A percentile compares a stretch with the other conserved stretches of the same genome.
Conservation (phyloP, 2,329 filamentous ascomycete genomes). For the Trichoderma brevicompactum region DNA sequence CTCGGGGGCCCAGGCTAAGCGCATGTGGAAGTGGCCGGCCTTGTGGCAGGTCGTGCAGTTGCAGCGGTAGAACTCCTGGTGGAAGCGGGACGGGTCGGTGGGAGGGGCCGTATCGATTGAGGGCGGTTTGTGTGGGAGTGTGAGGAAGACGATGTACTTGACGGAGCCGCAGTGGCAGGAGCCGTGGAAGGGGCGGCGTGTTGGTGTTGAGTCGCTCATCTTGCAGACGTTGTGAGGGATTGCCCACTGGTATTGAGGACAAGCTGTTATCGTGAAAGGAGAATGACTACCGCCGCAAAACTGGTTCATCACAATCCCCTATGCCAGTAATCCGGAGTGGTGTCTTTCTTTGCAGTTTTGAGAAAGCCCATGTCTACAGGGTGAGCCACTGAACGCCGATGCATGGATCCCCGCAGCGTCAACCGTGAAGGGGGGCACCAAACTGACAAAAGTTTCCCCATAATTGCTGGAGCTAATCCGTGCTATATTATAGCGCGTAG, state of each 20-base stretch:
- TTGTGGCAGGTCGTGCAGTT: slow-evolving; percentile 16
- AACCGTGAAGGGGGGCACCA: slow-evolving; percentile 1
- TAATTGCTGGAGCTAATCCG: slow-evolving; percentile 6
- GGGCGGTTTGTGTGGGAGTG: slow-evolving; percentile 9
- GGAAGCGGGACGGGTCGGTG: neutral
- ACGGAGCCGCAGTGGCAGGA: slow-evolving; percentile 14
- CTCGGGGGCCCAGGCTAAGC: neutral
- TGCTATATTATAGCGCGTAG: slow-evolving; percentile 3
- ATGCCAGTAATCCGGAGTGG: neutral
- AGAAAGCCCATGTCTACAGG: too few relatives aligned
- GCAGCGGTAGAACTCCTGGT: slow-evolving; percentile 21
- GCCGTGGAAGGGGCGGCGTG: slow-evolving; percentile 16
- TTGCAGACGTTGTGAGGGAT: neutral
- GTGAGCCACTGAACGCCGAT: slow-evolving; percentile 16
- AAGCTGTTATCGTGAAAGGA: neutral
- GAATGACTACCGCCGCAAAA: neutral
- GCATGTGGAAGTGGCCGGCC: slow-evolving; percentile 21
- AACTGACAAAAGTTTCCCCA: neutral
- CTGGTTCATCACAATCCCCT: slow-evolving; percentile 8
- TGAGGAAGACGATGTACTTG: slow-evolving; percentile 22
- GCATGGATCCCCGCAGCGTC: neutral
- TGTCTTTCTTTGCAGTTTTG: neutral
- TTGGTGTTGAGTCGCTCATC: slow-evolving; percentile 4
- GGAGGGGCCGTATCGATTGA: neutral
- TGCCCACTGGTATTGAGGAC: neutral